Conservation (phyloP, 129 eudicot genomes). For the Dittrichia graveolens region DNA sequence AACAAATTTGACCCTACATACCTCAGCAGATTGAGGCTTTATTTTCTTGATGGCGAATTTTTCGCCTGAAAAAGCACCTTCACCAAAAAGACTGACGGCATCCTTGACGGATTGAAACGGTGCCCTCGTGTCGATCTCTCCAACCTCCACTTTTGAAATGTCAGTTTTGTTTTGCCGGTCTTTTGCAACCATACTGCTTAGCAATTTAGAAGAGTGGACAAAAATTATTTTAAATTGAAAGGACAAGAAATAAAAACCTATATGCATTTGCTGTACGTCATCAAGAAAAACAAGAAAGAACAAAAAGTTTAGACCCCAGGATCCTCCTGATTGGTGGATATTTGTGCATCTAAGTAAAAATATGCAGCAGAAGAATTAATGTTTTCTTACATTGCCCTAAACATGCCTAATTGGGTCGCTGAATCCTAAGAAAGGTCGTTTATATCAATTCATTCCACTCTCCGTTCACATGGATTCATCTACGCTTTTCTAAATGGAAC, state of each 20-base stretch:
- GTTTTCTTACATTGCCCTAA: not conserved
- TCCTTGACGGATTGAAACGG: slow-evolving; percentile 98
- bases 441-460: not conserved
- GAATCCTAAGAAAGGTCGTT: not conserved
- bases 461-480: not conserved
- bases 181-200: slow-evolving; percentile 59
- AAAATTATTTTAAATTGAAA: not conserved
- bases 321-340: not conserved
- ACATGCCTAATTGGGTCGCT: too few relatives aligned
- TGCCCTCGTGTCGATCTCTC: slow-evolving; percentile 94
- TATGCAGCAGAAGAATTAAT: slow-evolving; percentile 1
- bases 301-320: not conserved
- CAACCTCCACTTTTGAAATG: slow-evolving; percentile 72
- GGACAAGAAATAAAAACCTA: not conserved
- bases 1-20: slow-evolving; percentile 19
- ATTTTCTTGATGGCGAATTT: slow-evolving; percentile 63
- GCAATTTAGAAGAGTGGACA: not conserved
- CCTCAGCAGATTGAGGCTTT: slow-evolving; percentile 86
- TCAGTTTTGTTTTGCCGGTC: slow-evolving; percentile 62
- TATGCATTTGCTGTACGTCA: not conserved
- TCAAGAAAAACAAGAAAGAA: not conserved
- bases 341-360: not conserved
- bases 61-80: slow-evolving; percentile 82
- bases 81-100: slow-evolving; percentile 93
- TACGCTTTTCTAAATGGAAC: not conserved